phyloP scores from a whole-genome alignment of 768 basidiomycete genomes.

The Lactarius trivialis region DNA sequence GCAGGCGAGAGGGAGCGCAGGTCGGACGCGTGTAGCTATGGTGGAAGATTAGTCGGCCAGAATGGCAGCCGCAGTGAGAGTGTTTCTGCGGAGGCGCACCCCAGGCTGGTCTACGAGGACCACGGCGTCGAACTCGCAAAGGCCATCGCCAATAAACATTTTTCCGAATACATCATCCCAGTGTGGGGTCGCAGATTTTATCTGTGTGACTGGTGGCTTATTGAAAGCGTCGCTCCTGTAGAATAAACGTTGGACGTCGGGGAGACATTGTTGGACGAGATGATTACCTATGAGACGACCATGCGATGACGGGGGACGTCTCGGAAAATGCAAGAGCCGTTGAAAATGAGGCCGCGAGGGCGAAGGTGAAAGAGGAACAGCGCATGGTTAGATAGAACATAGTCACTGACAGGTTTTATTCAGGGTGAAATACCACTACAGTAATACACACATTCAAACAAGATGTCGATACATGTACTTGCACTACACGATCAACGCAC shows the following conservation, averaged over 20 bases:
- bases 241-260: neutral
- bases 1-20: constrained; percentile 51
- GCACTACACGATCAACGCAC: no score
- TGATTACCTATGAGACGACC: constrained; percentile 61
- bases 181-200: constrained; percentile 15
- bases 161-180: constrained; percentile 34
- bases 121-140: constrained; percentile 62
- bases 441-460: no score
- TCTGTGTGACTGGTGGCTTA: neutral
- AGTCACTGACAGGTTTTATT: no score
- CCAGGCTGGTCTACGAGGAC: constrained; percentile 67
- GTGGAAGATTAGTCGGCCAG: neutral
- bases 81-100: constrained; percentile 31
- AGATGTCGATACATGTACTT: no score
- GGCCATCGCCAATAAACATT: constrained; percentile 38
- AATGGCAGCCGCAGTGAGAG: neutral
- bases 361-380: constrained; percentile 37
- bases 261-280: neutral
- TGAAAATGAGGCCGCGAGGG: constrained; percentile 40
- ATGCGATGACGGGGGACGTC: constrained; percentile 59
- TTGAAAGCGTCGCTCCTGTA: constrained; percentile 46
- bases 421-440: no score
- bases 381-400: constrained; percentile 34
- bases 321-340: constrained; percentile 51
- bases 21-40: constrained; percentile 71